Evolutionary conservation across 441 rosid genomes (phyloP).

Genomic region (Adansonia rubrostipa): DNA sequence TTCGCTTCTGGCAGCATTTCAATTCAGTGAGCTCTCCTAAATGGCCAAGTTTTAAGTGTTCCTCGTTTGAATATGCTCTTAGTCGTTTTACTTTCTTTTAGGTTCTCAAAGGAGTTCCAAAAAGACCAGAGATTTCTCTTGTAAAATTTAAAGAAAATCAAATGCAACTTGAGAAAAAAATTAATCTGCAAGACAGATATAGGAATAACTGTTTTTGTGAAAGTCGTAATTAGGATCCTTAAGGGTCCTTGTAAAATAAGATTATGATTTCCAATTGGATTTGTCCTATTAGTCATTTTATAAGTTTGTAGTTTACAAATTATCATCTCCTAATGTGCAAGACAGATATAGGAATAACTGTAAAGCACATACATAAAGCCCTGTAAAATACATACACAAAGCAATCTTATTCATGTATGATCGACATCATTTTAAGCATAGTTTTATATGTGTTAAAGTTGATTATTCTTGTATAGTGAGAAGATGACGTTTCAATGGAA

Average conservation of each 20-base stretch:
- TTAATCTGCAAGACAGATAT: conserved; percentile 76
- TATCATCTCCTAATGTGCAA: no score
- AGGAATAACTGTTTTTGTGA: conserved; percentile 71
- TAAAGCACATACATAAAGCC: conserved; percentile 56
- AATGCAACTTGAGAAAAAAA: conserved; percentile 87
- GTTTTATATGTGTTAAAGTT: no score
- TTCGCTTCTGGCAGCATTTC: conserved; percentile 45
- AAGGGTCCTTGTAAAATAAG: conserved; percentile 95
- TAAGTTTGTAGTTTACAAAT: not conserved
- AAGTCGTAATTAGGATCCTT: conserved; percentile 80
- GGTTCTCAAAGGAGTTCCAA: conserved; percentile 97
- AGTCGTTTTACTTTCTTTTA: conserved; percentile 32
- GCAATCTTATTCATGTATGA: conserved; percentile 80
- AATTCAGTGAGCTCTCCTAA: conserved; percentile 47
- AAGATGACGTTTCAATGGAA: no score
- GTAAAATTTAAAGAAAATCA: conserved; percentile 91
- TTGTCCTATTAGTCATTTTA: conserved; percentile 21
- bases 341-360: no score
- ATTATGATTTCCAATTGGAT: conserved; percentile 28
- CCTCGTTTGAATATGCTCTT: conserved; percentile 8
- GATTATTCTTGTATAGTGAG: no score
- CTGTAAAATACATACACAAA: conserved; percentile 84
- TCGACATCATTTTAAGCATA: not conserved
- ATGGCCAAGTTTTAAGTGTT: not conserved
- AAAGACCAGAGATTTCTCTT: conserved; percentile 84